A percentile compares a stretch with the other conserved stretches of the same genome.
Conservation (phyloP, 257 asterid genomes). For the Cruciata laevipes region DNA sequence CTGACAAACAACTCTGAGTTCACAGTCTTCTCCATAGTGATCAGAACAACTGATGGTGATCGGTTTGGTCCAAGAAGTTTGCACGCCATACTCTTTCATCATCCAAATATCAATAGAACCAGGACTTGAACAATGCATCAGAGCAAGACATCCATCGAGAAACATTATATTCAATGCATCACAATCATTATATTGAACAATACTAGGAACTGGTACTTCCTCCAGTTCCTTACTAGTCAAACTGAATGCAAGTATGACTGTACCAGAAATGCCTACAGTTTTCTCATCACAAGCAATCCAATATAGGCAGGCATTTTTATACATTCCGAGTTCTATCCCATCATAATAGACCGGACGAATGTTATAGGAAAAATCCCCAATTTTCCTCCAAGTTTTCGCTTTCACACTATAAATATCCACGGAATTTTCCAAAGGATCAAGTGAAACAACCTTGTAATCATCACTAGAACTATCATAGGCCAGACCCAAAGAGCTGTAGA, state of each 20-base stretch:
- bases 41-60: slow-evolving; percentile 1
- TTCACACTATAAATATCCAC: slow-evolving; percentile 11
- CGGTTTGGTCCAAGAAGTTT: slow-evolving; percentile 28
- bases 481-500: slow-evolving; percentile 19
- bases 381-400: slow-evolving; percentile 30
- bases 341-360: no score
- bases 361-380: slow-evolving; percentile 11
- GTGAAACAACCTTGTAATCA: slow-evolving; percentile 39
- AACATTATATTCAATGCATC: neutral
- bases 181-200: slow-evolving; percentile 9
- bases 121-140: neutral
- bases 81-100: slow-evolving; percentile 36
- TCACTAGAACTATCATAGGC: slow-evolving; percentile 33
- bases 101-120: slow-evolving; percentile 27
- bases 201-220: slow-evolving; percentile 33
- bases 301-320: slow-evolving; percentile 33
- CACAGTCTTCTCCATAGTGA: neutral
- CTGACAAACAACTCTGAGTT: slow-evolving; percentile 18
- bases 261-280: no score
- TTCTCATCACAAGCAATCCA: slow-evolving; percentile 35
- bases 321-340: slow-evolving; percentile 14
- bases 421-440: slow-evolving; percentile 16
- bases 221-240: slow-evolving; percentile 26
- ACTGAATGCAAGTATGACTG: slow-evolving; percentile 24
- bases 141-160: neutral